Evolutionary conservation across 208 protist genomes (phyloP).

Genomic region (Crithidia acanthocephali): DNA sequence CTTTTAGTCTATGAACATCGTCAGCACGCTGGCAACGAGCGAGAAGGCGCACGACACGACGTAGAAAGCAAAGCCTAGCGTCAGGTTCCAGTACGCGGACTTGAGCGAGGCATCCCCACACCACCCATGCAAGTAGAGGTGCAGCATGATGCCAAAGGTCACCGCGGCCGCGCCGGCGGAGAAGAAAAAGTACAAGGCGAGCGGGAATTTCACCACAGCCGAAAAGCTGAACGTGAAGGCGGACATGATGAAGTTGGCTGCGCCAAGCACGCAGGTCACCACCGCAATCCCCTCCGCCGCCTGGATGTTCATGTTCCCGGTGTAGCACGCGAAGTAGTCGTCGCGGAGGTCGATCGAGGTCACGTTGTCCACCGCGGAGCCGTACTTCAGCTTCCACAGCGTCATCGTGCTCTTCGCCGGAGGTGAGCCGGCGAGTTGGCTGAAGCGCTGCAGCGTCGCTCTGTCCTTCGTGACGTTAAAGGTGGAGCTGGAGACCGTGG

Average conservation of each 20-base stretch:
- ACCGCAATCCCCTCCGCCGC: constrained; percentile 50
- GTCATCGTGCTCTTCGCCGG: constrained; percentile 34
- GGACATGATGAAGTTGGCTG: constrained; percentile 44
- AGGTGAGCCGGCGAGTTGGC: constrained; percentile 8
- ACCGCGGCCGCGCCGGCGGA: constrained; percentile 20
- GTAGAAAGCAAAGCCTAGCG: constrained; percentile 29
- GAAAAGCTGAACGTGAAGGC: constrained; percentile 41
- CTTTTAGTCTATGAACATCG: constrained; percentile 21
- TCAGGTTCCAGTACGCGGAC: constrained; percentile 24
- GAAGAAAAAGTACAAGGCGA: constrained; percentile 46
- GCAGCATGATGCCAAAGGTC: constrained; percentile 34
- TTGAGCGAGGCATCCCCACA: constrained; percentile 33
- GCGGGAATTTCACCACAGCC: constrained; percentile 40
- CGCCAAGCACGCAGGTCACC: constrained; percentile 42
- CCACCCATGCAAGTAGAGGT: constrained; percentile 56
- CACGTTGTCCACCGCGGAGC: neutral
- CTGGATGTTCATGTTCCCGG: constrained; percentile 55
- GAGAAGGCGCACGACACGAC: constrained; percentile 30
- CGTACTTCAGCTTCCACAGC: constrained; percentile 33
- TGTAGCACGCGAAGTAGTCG: constrained; percentile 52
- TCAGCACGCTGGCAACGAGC: constrained; percentile 29
- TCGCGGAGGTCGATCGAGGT: constrained; percentile 21
- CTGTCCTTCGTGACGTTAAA: constrained; percentile 11
- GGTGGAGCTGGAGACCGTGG: neutral
- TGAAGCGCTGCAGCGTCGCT: constrained; percentile 16